Evolutionary conservation across 2,329 filamentous ascomycete species (phyloP), one percentile per base, ranked within the genome.

Genomic region (Fusarium tricinctum): DNA sequence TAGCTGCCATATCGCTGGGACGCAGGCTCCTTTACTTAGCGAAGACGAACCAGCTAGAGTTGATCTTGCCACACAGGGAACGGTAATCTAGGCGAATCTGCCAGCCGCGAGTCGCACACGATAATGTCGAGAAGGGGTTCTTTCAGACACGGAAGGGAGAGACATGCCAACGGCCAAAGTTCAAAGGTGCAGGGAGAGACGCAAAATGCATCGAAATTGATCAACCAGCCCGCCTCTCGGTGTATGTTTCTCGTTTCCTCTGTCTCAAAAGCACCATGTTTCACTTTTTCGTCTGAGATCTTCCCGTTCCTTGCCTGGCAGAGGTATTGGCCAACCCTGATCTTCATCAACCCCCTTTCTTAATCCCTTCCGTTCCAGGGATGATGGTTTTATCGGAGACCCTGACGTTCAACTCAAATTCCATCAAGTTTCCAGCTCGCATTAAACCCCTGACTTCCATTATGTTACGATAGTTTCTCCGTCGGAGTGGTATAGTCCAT

Each of bases 71-170:
- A 52, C 52, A 63, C 40, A 46, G 38, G 47, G 62, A 53, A 58
- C 53, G 65, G 65, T 46, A 68, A 68, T 68, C 65, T 65, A 64
- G 65, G 64, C 65, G 64, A 68, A 56, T 64, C 53, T 64, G 49
- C 59, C 52, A 66, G 57, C 40, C 39, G 40, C 28, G 42, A 32
- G 22, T 50, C 22, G 55, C 45, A 60, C 40, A 46, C 19, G 42
- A 43, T 22, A 52, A 45, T 49, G 66, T 46, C 22, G 42, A 43
- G 26, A 52, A 45, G 57, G 66, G 51, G 55, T 55, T 35, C 9
- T 48, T 38, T n/a, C 48, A 60, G 66, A 60, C 62, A 63, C 45
- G 48, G 63, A 60, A 69, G 66, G 66, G 62, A 61, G 51, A 67
- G 57, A 67, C 66, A 69, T 69, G 57, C 62, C 66, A 70, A 67